Evolutionary conservation across 352 stramenopile species (phyloP).

Genomic region (Thraustotheca clavata): DNA sequence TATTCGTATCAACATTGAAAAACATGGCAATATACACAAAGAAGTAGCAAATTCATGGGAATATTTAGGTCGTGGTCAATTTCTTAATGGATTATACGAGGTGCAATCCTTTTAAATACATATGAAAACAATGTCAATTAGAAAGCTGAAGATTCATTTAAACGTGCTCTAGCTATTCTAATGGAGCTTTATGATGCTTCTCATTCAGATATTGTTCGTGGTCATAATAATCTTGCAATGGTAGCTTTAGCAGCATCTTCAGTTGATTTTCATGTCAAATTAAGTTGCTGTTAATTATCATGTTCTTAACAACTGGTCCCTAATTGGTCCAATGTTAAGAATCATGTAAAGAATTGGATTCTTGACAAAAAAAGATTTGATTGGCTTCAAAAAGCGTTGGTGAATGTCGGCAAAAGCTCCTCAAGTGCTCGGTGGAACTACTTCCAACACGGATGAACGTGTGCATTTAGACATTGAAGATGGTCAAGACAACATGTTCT

Average conservation of each 20-base stretch:
- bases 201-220: constrained; percentile 27
- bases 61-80: constrained; percentile 43
- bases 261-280: too few species aligned
- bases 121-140: constrained; percentile 20
- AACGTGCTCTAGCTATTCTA: constrained; percentile 27
- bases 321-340: constrained; percentile 18
- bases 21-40: constrained; percentile 24
- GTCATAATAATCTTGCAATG: constrained; percentile 55
- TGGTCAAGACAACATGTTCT: background rate
- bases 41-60: constrained; percentile 33
- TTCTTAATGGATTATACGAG: constrained; percentile 43
- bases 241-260: constrained; percentile 44
- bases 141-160: constrained; percentile 39
- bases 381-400: background rate
- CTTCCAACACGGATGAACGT: constrained; percentile 43
- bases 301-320: constrained; percentile 24
- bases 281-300: too few species aligned
- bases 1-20: constrained; percentile 23
- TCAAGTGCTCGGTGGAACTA: constrained; percentile 43
- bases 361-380: too few species aligned
- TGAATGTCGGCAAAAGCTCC: constrained; percentile 56
- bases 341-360: background rate
- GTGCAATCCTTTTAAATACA: constrained; percentile 24
- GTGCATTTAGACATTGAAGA: constrained; percentile 35
- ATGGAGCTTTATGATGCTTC: constrained; percentile 1